These are phyloP conservation scores for Silene conica DNA, from an alignment of 148 eudicot genomes.

Conservation along the genomic window DNA sequence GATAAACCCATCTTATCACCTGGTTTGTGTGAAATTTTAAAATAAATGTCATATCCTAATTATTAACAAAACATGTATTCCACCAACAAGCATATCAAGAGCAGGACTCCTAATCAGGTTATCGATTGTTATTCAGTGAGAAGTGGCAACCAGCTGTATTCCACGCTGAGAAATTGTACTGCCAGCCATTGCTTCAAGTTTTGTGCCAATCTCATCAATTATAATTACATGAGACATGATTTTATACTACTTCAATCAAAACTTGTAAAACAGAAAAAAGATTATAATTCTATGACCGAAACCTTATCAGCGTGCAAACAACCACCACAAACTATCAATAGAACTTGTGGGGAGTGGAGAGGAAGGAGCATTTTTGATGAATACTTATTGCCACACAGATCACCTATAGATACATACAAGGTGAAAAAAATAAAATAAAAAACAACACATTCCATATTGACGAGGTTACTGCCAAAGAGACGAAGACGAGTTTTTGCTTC, in stretches of 20 bases:
- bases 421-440: neutral
- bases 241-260: constrained; percentile 93
- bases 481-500: too few relatives aligned
- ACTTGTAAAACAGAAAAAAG: constrained; percentile 45
- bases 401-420: neutral
- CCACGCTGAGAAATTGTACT: constrained; percentile 98
- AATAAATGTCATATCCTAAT: neutral
- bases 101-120: constrained; percentile 90
- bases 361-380: neutral
- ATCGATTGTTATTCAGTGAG: constrained; percentile 94
- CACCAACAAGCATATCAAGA: constrained; percentile 96
- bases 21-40: neutral
- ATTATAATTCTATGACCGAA: constrained; percentile 5
- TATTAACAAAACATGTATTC: constrained; percentile 63
- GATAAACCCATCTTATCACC: neutral
- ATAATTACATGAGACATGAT: constrained; percentile 98
- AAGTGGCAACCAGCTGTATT: constrained; percentile 97
- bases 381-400: neutral
- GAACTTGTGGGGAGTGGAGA: neutral
- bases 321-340: neutral
- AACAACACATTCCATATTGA: neutral
- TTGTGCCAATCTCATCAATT: constrained; percentile 97
- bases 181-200: constrained; percentile 96
- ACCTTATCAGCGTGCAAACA: neutral
- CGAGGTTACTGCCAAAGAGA: too few relatives aligned